Evolutionary conservation across 2,329 filamentous ascomycete genomes (phyloP), one percentile per base, ranked within the genome.

Genomic region (Cadophora sp.): DNA sequence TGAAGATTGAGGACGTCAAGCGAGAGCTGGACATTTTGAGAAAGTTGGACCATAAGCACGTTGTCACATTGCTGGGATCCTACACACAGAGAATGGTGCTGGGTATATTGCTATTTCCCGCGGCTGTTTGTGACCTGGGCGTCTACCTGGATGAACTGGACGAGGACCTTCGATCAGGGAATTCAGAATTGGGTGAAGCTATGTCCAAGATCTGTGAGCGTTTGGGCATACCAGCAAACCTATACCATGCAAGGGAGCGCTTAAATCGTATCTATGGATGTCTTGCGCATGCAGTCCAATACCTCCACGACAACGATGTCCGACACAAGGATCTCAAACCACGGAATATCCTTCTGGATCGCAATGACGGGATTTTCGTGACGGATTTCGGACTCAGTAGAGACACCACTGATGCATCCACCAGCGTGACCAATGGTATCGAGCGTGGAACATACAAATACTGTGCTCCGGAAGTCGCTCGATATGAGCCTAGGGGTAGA

Each of bases 321-420:
- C 56, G 56, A 24, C 56, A 60, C 34, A 60, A 60, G 26, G 56
- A 60, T 29, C 31, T 60, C 56, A 60, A 60, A 27, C 56, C 56
- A 16, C 29, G 40, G 16, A 60, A 60, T 16, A 46, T 60, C 34
- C 31, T 60, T 3, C 40, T 60, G 24, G 56, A 60, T 29, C 22
- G 34, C 11, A 46, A 60, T 16, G 56, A 46, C 4, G 34, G 56
- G 2, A 16, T 60, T 7, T 60, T 43, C 26, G 56, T 60, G 2
- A 51, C 62, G n/a, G 50, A 64, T n/a, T 64, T 64, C n/a, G 62
- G 62, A 4, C 37, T 64, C 14, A 64, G 50, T n/a, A 12, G 37
- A 29, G 51, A 64, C 16, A 55, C 51, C 31, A 51, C 62, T 7
- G 50, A 27, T 37, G 48, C 31, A 11, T 50, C 48, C 12, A 40